Conservation (phyloP, 805 yeast genomes). For the Pichia exigua region DNA sequence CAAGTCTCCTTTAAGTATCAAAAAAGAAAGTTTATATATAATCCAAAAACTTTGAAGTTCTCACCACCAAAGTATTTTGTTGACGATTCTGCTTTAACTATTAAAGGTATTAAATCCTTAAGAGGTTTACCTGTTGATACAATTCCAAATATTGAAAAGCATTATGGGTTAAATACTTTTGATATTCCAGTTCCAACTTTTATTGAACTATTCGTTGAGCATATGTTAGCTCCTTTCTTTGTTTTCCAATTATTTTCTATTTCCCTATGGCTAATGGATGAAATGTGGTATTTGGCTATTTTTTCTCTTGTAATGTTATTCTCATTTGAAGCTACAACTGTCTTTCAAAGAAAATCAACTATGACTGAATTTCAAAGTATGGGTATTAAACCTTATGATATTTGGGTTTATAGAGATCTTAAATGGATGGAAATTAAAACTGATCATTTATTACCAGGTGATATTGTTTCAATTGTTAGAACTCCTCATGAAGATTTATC, state of each 20-base stretch:
- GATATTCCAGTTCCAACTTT: conserved; percentile 96
- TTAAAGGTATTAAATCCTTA: conserved; percentile 46
- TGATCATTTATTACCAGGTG: conserved; percentile 81
- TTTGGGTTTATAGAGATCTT: conserved; percentile 62
- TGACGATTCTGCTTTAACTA: conserved; percentile 54
- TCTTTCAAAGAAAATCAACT: conserved; percentile 90
- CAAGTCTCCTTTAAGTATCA: conserved; percentile 74
- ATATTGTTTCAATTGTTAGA: conserved; percentile 78
- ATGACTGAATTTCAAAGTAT: conserved; percentile 92
- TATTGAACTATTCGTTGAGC: conserved; percentile 85
- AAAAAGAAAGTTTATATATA: conserved; percentile 80
- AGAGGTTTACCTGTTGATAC: conserved; percentile 28
- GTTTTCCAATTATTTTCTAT: conserved; percentile 95
- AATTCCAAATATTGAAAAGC: conserved; percentile 37
- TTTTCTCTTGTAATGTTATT: conserved; percentile 89
- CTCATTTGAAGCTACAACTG: conserved; percentile 89
- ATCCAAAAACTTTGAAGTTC: conserved; percentile 45
- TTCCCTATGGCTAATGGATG: conserved; percentile 93
- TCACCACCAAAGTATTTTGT: conserved; percentile 76
- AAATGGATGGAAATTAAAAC: conserved; percentile 68
- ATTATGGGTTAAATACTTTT: conserved; percentile 79
- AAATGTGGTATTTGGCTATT: conserved; percentile 90
- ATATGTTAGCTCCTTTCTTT: conserved; percentile 96
- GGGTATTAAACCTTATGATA: conserved; percentile 89
- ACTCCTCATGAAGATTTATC: conserved; percentile 82